Conservation (phyloP, 2,329 filamentous ascomycete species). For the Stemphylium lycopersici region DNA sequence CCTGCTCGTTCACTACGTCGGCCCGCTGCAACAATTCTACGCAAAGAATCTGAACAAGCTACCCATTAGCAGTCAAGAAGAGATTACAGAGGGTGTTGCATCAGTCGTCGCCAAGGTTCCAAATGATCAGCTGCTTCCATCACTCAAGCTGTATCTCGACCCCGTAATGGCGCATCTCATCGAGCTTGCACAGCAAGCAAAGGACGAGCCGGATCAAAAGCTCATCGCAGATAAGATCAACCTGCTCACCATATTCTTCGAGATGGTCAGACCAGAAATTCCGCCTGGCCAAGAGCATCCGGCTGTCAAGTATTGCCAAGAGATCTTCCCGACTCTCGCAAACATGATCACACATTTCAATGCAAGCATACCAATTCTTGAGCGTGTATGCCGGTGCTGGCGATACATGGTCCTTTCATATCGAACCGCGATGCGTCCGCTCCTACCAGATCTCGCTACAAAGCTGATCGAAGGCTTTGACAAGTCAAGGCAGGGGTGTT, state of each 20-base stretch:
- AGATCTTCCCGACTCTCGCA: conserved; percentile 86
- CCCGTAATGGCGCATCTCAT: conserved; percentile 86
- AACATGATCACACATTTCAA: conserved; percentile 89
- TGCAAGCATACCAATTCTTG: conserved; percentile 84
- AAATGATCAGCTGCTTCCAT: conserved; percentile 76
- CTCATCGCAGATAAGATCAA: conserved; percentile 93
- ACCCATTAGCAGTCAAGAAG: conserved; percentile 86
- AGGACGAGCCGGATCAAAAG: conserved; percentile 81
- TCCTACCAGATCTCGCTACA: conserved; percentile 84
- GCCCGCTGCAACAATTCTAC: conserved; percentile 91
- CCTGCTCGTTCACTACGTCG: conserved; percentile 80
- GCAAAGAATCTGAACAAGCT: conserved; percentile 86
- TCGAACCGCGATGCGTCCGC: conserved; percentile 82
- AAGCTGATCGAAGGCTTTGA: conserved; percentile 87
- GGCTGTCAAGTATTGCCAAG: conserved; percentile 93
- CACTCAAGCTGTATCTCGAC: conserved; percentile 91
- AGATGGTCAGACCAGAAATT: conserved; percentile 76
- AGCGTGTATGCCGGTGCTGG: conserved; percentile 94
- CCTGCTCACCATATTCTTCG: conserved; percentile 87
- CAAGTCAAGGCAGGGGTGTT: conserved; percentile 87
- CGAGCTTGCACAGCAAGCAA: conserved; percentile 82
- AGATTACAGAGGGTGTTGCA: conserved; percentile 94
- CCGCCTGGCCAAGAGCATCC: conserved; percentile 75
- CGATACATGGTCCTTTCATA: conserved; percentile 97
- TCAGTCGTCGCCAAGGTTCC: conserved; percentile 89